Conservation (phyloP, 148 eudicot species). For the Vaccinium vitisidaea region DNA sequence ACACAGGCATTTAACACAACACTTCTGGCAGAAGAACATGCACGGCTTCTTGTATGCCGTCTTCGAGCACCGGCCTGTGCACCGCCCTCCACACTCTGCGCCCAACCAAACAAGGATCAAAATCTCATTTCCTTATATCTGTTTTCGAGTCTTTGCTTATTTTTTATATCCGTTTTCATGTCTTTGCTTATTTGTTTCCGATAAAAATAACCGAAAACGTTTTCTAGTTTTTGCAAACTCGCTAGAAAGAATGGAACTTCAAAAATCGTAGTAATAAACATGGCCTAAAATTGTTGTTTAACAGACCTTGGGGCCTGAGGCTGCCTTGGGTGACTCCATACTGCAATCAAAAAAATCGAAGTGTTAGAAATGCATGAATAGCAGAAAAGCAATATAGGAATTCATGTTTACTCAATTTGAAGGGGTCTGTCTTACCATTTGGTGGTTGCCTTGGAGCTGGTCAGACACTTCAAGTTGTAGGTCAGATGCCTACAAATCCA, state of each 20-base stretch:
- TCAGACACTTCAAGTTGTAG: conserved; percentile 9
- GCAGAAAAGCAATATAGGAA: not conserved
- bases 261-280: not conserved
- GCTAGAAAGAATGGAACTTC: not conserved
- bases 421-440: conserved; percentile 11
- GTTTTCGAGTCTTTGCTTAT: too few relatives aligned
- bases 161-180: too few relatives aligned
- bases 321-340: conserved; percentile 47
- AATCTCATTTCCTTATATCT: not conserved
- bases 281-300: not conserved
- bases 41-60: conserved; percentile 48
- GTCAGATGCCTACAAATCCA: conserved; percentile 15
- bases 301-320: conserved; percentile 49
- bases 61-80: conserved; percentile 45
- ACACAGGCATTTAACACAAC: conserved; percentile 50
- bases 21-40: conserved; percentile 48
- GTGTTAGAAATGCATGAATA: not conserved
- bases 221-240: not conserved
- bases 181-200: too few relatives aligned
- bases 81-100: conserved; percentile 44
- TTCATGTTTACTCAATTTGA: not conserved
- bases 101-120: not conserved
- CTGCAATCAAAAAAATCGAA: conserved; percentile 17
- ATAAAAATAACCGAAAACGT: not conserved
- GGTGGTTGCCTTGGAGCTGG: conserved; percentile 3